These are phyloP conservation scores for Steccherinum ochraceum DNA, from an alignment of 768 basidiomycete genomes.

Conservation along the genomic window DNA sequence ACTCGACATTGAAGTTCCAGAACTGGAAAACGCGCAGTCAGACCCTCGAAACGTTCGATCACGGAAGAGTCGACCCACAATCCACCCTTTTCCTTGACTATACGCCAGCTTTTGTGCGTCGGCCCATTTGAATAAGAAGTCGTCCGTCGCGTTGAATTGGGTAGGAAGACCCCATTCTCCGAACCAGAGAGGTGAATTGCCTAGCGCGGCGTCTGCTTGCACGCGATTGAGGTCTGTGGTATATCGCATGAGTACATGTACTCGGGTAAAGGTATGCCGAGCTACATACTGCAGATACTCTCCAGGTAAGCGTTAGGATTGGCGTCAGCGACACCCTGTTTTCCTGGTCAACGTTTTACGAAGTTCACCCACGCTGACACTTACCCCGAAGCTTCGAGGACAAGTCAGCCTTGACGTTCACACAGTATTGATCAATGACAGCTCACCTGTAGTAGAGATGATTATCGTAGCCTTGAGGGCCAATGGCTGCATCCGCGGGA, in stretches of 20 bases:
- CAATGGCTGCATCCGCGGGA: slow-evolving; percentile 60
- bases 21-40: slow-evolving; percentile 28
- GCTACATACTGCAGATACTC: slow-evolving; percentile 61
- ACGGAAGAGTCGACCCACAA: slow-evolving; percentile 36
- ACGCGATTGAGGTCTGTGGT: slow-evolving; percentile 53
- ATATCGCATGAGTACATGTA: too few species aligned
- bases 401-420: slow-evolving; percentile 6
- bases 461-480: slow-evolving; percentile 72
- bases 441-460: slow-evolving; percentile 72
- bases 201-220: slow-evolving; percentile 35
- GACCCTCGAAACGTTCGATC: not conserved
- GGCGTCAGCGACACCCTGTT: slow-evolving; percentile 63
- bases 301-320: slow-evolving; percentile 59
- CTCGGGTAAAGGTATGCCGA: too few species aligned
- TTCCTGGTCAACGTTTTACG: too few species aligned
- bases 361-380: too few species aligned
- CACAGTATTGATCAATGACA: slow-evolving; percentile 3
- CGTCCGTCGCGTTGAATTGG: slow-evolving; percentile 55
- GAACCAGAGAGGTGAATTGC: slow-evolving; percentile 46
- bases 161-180: slow-evolving; percentile 62
- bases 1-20: slow-evolving; percentile 76
- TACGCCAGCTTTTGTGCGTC: slow-evolving; percentile 71
- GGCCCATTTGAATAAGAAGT: slow-evolving; percentile 61
- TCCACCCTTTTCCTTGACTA: slow-evolving; percentile 56
- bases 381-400: slow-evolving; percentile 49